Percentiles rank a stretch among this genome's conserved stretches.
Conservation (phyloP, 495 filamentous ascomycete genomes). For the Aspergillus sclerotioniger region DNA sequence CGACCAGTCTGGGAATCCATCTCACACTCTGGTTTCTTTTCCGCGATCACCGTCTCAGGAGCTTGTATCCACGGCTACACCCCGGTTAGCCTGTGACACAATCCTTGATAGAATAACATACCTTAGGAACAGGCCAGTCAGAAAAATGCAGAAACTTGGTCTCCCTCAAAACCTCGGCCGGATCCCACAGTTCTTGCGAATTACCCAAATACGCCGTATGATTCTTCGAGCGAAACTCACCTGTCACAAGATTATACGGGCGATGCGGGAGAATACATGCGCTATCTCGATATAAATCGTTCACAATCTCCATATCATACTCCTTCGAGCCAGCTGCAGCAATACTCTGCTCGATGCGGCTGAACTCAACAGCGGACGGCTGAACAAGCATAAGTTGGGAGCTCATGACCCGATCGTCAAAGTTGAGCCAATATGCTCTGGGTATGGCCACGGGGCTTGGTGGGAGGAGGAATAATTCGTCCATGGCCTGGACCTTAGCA, state of each 20-base stretch:
- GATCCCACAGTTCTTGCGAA: constrained; percentile 55
- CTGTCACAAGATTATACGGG: constrained; percentile 59
- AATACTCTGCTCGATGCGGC: constrained; percentile 30
- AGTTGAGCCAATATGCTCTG: constrained; percentile 60
- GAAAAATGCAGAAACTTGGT: constrained; percentile 1
- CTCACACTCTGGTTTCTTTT: not conserved
- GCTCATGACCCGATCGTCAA: constrained; percentile 42
- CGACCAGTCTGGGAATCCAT: not conserved
- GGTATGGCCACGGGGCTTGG: constrained; percentile 52
- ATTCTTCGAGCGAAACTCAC: constrained; percentile 56
- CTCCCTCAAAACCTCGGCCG: constrained; percentile 51
- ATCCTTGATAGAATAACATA: not conserved
- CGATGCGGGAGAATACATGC: constrained; percentile 65
- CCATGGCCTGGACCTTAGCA: constrained; percentile 40
- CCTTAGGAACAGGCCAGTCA: not conserved
- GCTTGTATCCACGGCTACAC: not conserved
- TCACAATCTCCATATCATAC: constrained; percentile 68
- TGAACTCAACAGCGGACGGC: constrained; percentile 48
- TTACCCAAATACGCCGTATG: constrained; percentile 58
- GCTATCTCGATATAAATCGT: constrained; percentile 54
- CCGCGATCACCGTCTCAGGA: not conserved
- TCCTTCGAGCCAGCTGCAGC: constrained; percentile 22
- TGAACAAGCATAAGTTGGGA: constrained; percentile 56
- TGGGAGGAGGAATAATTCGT: constrained; percentile 64
- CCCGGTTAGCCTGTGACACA: too few species aligned